phyloP scores from a whole-genome alignment of 352 stramenopile genomes.

The Elongisporangium senticosum region DNA sequence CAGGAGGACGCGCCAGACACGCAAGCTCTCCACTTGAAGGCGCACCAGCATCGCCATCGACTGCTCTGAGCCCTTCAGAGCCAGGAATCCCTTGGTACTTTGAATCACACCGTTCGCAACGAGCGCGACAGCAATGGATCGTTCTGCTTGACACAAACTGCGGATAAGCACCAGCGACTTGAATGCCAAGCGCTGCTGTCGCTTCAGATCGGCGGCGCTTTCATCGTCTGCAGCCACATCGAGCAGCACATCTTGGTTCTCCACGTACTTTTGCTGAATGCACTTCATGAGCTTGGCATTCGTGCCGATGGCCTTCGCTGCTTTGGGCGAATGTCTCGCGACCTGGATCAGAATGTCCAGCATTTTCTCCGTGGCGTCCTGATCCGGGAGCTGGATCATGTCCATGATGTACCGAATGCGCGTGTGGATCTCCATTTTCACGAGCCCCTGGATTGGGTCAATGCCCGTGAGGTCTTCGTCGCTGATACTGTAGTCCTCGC shows the following conservation, averaged over 20 bases:
- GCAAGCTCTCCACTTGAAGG: constrained; percentile 43
- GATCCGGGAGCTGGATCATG: constrained; percentile 35
- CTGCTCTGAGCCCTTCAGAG: constrained; percentile 23
- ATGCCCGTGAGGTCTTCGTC: constrained; percentile 44
- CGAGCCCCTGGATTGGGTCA: constrained; percentile 53
- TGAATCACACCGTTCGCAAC: constrained; percentile 45
- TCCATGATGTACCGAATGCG: constrained; percentile 50
- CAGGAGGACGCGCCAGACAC: constrained; percentile 58
- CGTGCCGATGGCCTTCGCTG: constrained; percentile 37
- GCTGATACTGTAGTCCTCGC: constrained; percentile 32
- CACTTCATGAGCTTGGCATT: constrained; percentile 35
- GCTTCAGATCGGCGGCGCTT: constrained; percentile 16
- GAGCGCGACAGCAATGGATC: constrained; percentile 27
- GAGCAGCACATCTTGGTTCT: constrained; percentile 37
- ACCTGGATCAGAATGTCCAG: constrained; percentile 50
- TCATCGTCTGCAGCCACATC: constrained; percentile 5
- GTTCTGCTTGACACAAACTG: constrained; percentile 41
- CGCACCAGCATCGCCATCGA: constrained; percentile 11
- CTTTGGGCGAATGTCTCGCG: constrained; percentile 40
- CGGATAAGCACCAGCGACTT: constrained; percentile 40
- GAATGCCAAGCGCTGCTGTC: constrained; percentile 30
- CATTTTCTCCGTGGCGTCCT: constrained; percentile 37
- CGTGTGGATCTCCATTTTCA: constrained; percentile 49
- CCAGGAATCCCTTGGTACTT: constrained; percentile 52
- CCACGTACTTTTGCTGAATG: constrained; percentile 43